These are phyloP conservation scores for Penicillium argentinense DNA, from an alignment of 495 filamentous ascomycete species.

Conservation along the genomic window DNA sequence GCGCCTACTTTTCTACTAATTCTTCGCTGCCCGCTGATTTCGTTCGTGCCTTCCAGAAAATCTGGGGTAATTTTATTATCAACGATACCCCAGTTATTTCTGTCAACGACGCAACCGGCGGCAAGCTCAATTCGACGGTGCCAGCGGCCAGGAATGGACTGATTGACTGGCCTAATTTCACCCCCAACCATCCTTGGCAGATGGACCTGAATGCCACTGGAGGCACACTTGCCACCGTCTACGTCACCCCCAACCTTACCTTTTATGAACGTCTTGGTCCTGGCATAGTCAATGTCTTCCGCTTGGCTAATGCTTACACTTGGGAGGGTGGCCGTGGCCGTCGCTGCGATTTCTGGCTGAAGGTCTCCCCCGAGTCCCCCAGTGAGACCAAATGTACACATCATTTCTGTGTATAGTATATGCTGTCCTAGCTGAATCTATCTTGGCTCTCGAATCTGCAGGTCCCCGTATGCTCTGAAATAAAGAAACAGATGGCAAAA, in stretches of 20 bases:
- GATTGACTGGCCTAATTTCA: no score
- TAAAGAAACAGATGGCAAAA: no score
- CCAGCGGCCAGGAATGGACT: no score
- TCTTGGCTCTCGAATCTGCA: no score
- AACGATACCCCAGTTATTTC: slow-evolving; percentile 45
- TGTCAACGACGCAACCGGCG: slow-evolving; percentile 9
- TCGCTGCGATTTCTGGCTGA: slow-evolving; percentile 60
- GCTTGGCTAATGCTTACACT: slow-evolving; percentile 43
- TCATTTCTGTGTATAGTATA: no score
- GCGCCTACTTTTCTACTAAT: slow-evolving; percentile 47
- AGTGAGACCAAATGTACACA: no score
- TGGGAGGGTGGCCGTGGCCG: slow-evolving; percentile 60
- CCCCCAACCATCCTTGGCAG: no score
- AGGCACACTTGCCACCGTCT: slow-evolving; percentile 5
- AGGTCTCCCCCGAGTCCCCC: no score
- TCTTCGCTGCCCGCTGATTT: slow-evolving; percentile 10
- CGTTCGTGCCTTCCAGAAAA: slow-evolving; percentile 26
- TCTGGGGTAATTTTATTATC: slow-evolving; percentile 53
- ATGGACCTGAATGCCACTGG: slow-evolving; percentile 26
- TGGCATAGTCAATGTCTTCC: slow-evolving; percentile 49
- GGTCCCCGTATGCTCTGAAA: no score
- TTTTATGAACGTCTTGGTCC: slow-evolving; percentile 29
- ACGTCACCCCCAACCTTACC: no score
- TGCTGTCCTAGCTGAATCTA: no score
- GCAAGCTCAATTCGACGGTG: slow-evolving; percentile 10